Base-by-base conservation (phyloP, 345 rosid genomes). In the Adansonia digitata region DNA sequence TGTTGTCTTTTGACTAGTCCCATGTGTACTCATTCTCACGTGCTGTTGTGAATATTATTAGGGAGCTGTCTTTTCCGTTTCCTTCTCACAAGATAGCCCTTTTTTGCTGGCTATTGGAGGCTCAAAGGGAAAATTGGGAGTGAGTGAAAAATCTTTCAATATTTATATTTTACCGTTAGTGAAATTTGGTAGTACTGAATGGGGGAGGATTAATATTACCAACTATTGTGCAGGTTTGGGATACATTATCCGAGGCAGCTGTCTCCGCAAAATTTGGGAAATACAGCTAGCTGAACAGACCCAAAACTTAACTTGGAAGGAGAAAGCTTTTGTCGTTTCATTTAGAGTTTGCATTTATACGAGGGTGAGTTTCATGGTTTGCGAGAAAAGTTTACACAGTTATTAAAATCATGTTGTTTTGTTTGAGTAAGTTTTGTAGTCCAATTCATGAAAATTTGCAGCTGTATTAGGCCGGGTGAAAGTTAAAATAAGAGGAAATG, bases 101-200 rank as follows among this genome's bases (percentile, higher is more conserved):
- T 93, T 87, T 74, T 62, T 89, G 78, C 90, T 93, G 20, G 96
- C 97, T n/a, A 84, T 93, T 12, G 99, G 98, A 81, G 98, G 99
- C 71, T 93, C 97, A 6, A 95, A 88, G 82, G 99, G 98, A 69
- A 91, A 77, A 70, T 22, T 95, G 79, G 85, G 88, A 81, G 99
- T 93, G 75, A 88, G 94, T 86, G 49, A 48, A 42, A 70, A 42
- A n/a, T 29, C 35, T 26, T 39, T 8, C 14, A 10, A 56, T 45
- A 42, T 17, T n/a, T 34, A 61, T 22, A 3, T 29, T 56, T 59
- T 24, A 6, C 49, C 26, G 7, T 6, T 53, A 27, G 11, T 45
- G 64, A 45, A 18, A 37, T 56, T 60, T 13, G 22, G 40, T 26
- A 56, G 5, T 5, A 48, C 17, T 60, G 42, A 57, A 69, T 31